Base-by-base conservation (phyloP, 1,284 basidiomycete genomes). In the Tremellales sp. region DNA sequence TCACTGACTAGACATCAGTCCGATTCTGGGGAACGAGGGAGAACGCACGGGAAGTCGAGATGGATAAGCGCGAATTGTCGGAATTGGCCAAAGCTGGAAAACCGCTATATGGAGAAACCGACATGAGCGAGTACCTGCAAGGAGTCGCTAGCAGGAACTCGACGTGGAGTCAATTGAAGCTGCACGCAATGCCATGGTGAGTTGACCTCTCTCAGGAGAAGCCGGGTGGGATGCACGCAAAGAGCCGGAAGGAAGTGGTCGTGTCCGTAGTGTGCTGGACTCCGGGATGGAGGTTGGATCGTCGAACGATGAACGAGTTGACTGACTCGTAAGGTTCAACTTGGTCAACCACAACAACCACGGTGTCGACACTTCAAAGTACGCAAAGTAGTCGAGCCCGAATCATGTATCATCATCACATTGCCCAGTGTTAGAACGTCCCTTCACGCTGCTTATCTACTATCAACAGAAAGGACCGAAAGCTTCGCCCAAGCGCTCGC, bases 1-100 rank as follows among this genome's bases (percentile, higher is more conserved):
- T 22, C 7, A 22, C 40, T 52, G 11, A n/a, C n/a, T n/a, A n/a
- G n/a, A n/a, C n/a, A n/a, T 21, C 64, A 91, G 92, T 86, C 75
- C 91, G 94, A 40, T 94, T 98, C 80, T 93, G 89, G 89, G 94
- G 94, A 45, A 93, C 89, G 87, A 79, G 81, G 21, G 94, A 97
- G 78, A 99, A 99, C 78, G 83, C 82, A 58, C 77, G 80, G 19
- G 92, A 97, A 70, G 81, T 85, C 61, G 81, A 81, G 52, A 79
- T 77, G 72, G 92, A 96, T 71, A 68, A 84, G 45, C 77, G 78
- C 22, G 92, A 96, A 72, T 76, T 96, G 43, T 81, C 81, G 37
- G 82, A 84, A 55, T 82, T 81, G 33, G 85, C 82, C 12, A 75
- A 75, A 55, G 80, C 84, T 56, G 90, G 90, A 48, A 83, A 89